Percentiles rank a stretch among this genome's conserved stretches.
Conservation (phyloP, 2,329 filamentous ascomycete genomes). For the Moelleriella libera region DNA sequence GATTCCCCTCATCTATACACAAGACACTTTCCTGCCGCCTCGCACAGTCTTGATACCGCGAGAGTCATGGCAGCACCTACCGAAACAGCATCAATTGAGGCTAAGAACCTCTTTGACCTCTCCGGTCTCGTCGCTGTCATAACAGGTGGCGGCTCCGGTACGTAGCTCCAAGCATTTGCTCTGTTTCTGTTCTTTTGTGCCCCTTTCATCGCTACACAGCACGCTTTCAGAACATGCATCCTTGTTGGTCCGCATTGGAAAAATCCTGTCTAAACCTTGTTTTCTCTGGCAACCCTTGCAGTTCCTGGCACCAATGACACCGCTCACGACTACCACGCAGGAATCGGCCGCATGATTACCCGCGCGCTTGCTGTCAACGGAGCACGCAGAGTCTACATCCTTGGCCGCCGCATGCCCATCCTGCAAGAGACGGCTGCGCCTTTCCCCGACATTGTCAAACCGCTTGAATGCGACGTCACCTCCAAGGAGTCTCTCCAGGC, state of each 20-base stretch:
- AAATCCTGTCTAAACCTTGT: not conserved
- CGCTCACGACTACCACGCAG: slow-evolving; percentile 11
- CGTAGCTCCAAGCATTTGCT: not conserved
- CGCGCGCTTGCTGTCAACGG: slow-evolving; percentile 38
- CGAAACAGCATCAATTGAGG: not conserved
- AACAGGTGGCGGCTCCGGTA: not conserved
- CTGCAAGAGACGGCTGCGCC: slow-evolving; percentile 29
- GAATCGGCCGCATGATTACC: slow-evolving; percentile 41
- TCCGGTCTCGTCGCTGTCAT: not conserved
- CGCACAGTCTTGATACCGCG: too few relatives aligned
- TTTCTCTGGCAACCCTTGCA: not conserved
- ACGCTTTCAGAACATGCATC: too few relatives aligned
- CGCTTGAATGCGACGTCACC: slow-evolving; percentile 29
- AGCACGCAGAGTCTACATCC: slow-evolving; percentile 37
- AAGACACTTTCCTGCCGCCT: too few relatives aligned
- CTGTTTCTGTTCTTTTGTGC: not conserved
- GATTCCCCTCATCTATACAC: too few relatives aligned
- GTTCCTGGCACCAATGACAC: not conserved
- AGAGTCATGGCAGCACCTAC: not conserved
- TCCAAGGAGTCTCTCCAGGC: slow-evolving; percentile 35
- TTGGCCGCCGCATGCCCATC: slow-evolving; percentile 33
- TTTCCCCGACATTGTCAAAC: slow-evolving; percentile 21
- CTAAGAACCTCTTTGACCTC: not conserved
- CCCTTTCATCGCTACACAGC: too few relatives aligned
- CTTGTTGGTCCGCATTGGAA: not conserved